Evolutionary conservation across 371 early-diverging fungal species (phyloP).

Genomic region (Mucor saturninus): DNA sequence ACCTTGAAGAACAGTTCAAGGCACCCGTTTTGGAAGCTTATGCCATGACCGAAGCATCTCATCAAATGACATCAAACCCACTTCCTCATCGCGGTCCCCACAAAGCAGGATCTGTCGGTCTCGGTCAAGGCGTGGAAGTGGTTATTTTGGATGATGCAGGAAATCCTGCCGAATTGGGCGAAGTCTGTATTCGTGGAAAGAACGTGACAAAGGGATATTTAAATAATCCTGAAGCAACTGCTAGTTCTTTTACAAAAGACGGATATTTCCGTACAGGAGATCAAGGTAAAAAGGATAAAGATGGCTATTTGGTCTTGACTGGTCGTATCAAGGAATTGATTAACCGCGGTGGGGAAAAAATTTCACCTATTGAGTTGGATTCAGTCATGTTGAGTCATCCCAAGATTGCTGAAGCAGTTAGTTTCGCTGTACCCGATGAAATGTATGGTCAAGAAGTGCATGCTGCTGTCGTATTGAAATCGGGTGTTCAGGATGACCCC

Average conservation of each 20-base stretch:
- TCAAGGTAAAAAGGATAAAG: slow-evolving; percentile 74
- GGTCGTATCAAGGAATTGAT: slow-evolving; percentile 85
- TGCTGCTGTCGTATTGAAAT: slow-evolving; percentile 70
- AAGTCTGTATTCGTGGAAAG: slow-evolving; percentile 83
- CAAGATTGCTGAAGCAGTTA: slow-evolving; percentile 77
- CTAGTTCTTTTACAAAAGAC: slow-evolving; percentile 64
- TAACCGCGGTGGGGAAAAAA: slow-evolving; percentile 85
- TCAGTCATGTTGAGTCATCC: slow-evolving; percentile 74
- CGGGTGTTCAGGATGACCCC: slow-evolving; percentile 27
- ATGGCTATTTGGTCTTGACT: slow-evolving; percentile 76
- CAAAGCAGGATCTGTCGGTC: slow-evolving; percentile 85
- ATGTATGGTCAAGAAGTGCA: slow-evolving; percentile 86
- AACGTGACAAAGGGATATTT: slow-evolving; percentile 84
- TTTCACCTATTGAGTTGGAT: slow-evolving; percentile 84
- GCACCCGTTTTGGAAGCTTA: slow-evolving; percentile 90
- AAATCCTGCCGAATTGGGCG: slow-evolving; percentile 66
- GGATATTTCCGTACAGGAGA: slow-evolving; percentile 85
- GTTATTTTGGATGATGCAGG: slow-evolving; percentile 73
- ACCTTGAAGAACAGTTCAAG: slow-evolving; percentile 70
- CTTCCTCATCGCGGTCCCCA: slow-evolving; percentile 70
- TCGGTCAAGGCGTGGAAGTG: slow-evolving; percentile 82
- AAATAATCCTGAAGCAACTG: slow-evolving; percentile 82
- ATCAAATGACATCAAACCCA: slow-evolving; percentile 90
- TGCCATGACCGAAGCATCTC: slow-evolving; percentile 93
- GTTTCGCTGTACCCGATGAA: slow-evolving; percentile 76